These are phyloP conservation scores for Phytophthora melonis DNA, from an alignment of 352 stramenopile species.

Conservation along the genomic window DNA sequence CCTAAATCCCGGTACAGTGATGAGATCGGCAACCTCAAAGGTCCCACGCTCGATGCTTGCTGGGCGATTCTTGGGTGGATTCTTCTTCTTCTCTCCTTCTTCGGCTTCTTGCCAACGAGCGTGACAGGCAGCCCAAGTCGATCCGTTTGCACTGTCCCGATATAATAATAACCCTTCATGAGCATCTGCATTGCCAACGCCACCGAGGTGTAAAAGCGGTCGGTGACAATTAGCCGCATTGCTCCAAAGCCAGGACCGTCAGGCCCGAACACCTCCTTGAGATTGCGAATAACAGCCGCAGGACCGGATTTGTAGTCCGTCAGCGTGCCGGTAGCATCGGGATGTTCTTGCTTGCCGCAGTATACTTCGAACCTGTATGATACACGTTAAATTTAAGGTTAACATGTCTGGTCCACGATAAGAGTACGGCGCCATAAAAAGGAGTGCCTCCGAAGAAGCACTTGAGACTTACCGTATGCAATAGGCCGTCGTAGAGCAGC, in stretches of 20 bases:
- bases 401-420: background rate
- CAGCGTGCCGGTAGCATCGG: background rate
- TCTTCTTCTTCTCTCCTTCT: background rate
- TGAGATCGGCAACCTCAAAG: background rate
- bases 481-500: too few relatives aligned
- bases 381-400: background rate
- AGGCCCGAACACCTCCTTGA: background rate
- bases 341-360: constrained; percentile 7
- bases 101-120: background rate
- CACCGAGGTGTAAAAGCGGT: constrained; percentile 8
- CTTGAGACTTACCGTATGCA: too few relatives aligned
- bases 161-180: constrained; percentile 2
- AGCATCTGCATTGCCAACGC: constrained; percentile 5
- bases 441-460: too few relatives aligned
- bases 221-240: constrained; percentile 6
- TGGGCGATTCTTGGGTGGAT: background rate
- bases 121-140: background rate
- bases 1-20: too few relatives aligned
- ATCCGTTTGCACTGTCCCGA: background rate
- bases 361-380: constrained; percentile 1
- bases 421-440: background rate
- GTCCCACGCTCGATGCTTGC: background rate
- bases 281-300: background rate
- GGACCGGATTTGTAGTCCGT: background rate
- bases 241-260: background rate